phyloP scores from a whole-genome alignment of 331 rosid species.

The Malus hybrid region DNA sequence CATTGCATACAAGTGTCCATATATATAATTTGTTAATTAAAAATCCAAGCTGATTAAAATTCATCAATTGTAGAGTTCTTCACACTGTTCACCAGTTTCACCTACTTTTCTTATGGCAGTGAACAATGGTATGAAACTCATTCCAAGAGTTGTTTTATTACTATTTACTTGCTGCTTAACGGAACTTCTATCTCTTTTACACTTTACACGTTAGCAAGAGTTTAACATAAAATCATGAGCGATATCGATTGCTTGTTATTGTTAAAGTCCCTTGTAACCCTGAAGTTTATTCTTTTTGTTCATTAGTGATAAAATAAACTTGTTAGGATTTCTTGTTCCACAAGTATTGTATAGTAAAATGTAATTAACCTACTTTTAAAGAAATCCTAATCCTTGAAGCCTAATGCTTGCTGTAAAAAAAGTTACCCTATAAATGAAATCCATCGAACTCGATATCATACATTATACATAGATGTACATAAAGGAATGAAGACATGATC shows the following conservation, averaged over 20 bases:
- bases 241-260: not conserved
- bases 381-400: not conserved
- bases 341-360: not conserved
- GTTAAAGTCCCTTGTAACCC: too few relatives aligned
- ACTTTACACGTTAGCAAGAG: too few relatives aligned
- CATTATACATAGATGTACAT: not conserved
- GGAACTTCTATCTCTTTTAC: too few relatives aligned
- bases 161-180: too few relatives aligned
- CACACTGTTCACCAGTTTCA: conserved; percentile 59
- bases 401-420: not conserved
- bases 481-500: not conserved
- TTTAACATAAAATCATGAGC: too few relatives aligned
- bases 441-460: not conserved
- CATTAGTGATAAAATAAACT: not conserved
- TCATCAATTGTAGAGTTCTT: conserved; percentile 20
- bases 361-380: not conserved
- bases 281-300: too few relatives aligned
- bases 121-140: not conserved
- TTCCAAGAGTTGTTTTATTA: too few relatives aligned
- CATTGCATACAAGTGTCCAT: not conserved
- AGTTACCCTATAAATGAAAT: not conserved
- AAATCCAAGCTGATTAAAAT: not conserved
- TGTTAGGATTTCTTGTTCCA: not conserved
- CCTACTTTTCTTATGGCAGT: conserved; percentile 32
- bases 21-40: not conserved